Evolutionary conservation across 768 basidiomycete genomes (phyloP).

Genomic region (Podaxis sp.): DNA sequence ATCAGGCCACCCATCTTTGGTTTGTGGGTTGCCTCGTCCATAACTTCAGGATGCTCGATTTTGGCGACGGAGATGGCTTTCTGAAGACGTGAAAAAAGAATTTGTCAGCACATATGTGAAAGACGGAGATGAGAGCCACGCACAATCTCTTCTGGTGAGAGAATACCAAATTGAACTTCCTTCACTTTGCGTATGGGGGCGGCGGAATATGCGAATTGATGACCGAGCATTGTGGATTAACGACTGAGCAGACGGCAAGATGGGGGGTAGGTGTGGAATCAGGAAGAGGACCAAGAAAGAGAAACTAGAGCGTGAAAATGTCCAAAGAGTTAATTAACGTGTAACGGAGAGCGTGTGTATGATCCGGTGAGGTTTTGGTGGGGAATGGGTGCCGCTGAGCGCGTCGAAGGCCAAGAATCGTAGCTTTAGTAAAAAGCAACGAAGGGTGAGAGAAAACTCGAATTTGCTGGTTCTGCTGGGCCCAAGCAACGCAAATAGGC

Average conservation of each 20-base stretch:
- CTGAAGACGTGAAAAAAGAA: slow-evolving; percentile 41
- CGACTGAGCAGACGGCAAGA: slow-evolving; percentile 13
- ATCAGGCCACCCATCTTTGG: slow-evolving; percentile 93
- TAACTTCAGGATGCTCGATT: slow-evolving; percentile 98
- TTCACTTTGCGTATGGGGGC: slow-evolving; percentile 94
- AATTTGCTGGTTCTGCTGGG: slow-evolving; percentile 23
- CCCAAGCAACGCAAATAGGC: slow-evolving; percentile 19
- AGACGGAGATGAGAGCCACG: slow-evolving; percentile 31
- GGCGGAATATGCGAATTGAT: slow-evolving; percentile 89
- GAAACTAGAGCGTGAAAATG: slow-evolving; percentile 25
- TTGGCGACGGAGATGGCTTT: slow-evolving; percentile 99
- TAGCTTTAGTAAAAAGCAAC: slow-evolving; percentile 25
- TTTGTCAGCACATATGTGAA: slow-evolving; percentile 16
- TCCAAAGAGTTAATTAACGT: slow-evolving; percentile 30
- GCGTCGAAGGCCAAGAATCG: slow-evolving; percentile 29
- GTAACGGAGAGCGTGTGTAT: slow-evolving; percentile 24
- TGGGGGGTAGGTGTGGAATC: slow-evolving; percentile 18
- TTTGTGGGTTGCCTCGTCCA: slow-evolving; percentile 90
- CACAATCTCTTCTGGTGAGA: slow-evolving; percentile 99
- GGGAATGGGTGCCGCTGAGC: slow-evolving; percentile 32
- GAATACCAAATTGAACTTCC: slow-evolving; percentile 98
- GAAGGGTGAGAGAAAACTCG: slow-evolving; percentile 30
- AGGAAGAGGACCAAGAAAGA: slow-evolving; percentile 18
- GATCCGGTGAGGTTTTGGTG: slow-evolving; percentile 27
- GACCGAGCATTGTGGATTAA: slow-evolving; percentile 68